Base-by-base conservation (phyloP, 495 filamentous ascomycete species). In the Trypethelium eluteriae region DNA sequence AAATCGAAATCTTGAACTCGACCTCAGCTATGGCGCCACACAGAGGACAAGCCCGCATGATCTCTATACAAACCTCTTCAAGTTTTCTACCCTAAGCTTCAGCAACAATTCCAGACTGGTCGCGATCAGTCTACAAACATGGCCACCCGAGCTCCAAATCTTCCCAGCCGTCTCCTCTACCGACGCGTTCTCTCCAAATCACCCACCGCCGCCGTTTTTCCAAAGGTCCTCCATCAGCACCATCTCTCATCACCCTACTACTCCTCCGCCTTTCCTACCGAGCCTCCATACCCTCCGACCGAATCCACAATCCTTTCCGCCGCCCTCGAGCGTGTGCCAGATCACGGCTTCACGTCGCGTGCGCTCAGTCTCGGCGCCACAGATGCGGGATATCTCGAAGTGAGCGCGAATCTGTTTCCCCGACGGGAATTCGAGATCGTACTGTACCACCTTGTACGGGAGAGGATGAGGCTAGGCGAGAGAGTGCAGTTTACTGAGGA, bases 301-400 rank as follows among this genome's bases (percentile, higher is more conserved):
- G 91, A 96, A 81, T 77, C 79, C 16, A 79, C 85, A 65, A 93
- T 97, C 76, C 92, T 98, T 67, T 81, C 88, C 65, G 84, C 91
- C 6, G 86, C 93, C 36, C 84, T 92, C 72, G 64, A 71, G n/a
- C 89, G 94, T 76, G 87, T 97, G 49, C 92, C 92, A 57, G 66
- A 76, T 38, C 86, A 92, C 74, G 94, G 95, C 74, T 98, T 97
- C 83, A 88, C 90, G 2, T 70, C 73, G 38, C 77, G 83, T 9
- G 79, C 92, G 2, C 82, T 98, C 9, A 82, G 84, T 50, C 82
- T 89, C 46, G 94, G 93, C 71, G 89, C 90, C 49, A 86, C 87
- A 71, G 90, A 93, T 71, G 85, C 84, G 38, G 90, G 91, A 61
- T 96, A 93, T 77, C 88, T 92, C 53, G 90, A 94, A 73, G 89